Evolutionary conservation across 129 eudicot genomes (phyloP), one percentile per base, ranked within the genome.

Genomic region (Apium graveolens): DNA sequence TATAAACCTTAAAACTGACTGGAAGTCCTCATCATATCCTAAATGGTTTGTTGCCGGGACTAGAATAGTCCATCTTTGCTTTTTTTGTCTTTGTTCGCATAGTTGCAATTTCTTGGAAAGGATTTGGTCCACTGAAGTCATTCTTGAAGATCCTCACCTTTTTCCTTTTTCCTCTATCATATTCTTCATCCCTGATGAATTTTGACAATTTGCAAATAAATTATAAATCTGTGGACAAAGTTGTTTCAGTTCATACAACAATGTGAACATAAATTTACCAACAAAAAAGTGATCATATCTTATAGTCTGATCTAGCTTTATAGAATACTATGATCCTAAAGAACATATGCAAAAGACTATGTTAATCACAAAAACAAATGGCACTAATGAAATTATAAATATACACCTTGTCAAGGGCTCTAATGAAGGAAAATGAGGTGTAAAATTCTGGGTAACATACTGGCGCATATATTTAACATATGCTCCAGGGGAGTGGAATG

Each of bases 111-210:
- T 90, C 92, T 86, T 95, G 99, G 85, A 95, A 92, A n/a, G 86
- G 89, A 79, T 95, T 95, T 51, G 89, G 85, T 16, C 99, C 97
- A 71, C 84, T 91, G 42, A 92, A 95, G 46, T 53, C 81, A 16
- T 85, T 65, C 76, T 79, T 80, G 71, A 87, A 35, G 43, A 46
- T 79, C 82, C 91, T 79, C 14, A 95, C 82, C 83, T 90, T 95
- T 90, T 89, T 95, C 78, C 91, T 87, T 87, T 87, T 92, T 43
- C 99, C 99, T 71, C 76, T 60, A 82, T 95, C 97, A 72, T 95
- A 95, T 63, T 90, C 97, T 79, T 95, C 96, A 71, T 95, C 99
- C 99, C 99, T 95, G 89, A 31, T 66, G 71, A 79, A 10, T 66
- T 31, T 66, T 66, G 34, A 60, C 32, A 60, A 9, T n/a, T 60